These are phyloP conservation scores for Penicillium maclennaniae DNA, from an alignment of 495 filamentous ascomycete genomes.

Conservation along the genomic window DNA sequence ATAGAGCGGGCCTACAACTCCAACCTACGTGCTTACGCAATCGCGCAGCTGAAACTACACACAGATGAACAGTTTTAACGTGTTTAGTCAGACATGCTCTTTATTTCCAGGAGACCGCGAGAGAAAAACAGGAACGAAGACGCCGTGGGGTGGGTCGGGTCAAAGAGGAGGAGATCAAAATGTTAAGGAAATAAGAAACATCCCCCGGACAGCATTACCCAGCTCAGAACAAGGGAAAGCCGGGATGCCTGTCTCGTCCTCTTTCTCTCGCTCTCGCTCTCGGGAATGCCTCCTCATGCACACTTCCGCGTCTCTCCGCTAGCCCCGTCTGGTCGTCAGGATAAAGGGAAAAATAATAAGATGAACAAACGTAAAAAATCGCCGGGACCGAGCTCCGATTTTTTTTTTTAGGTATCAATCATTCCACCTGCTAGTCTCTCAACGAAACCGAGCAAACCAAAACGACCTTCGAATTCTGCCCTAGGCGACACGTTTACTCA, in stretches of 20 bases:
- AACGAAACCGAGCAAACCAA: slow-evolving; percentile 17
- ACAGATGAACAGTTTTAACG: slow-evolving; percentile 22
- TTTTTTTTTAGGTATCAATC: slow-evolving; percentile 28
- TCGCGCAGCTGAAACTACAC: background rate
- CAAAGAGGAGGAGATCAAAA: slow-evolving; percentile 30
- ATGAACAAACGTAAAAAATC: slow-evolving; percentile 27
- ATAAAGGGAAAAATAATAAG: slow-evolving; percentile 20
- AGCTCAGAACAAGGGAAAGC: slow-evolving; percentile 8
- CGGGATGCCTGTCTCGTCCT: slow-evolving; percentile 23
- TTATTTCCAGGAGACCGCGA: slow-evolving; percentile 38
- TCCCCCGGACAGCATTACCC: slow-evolving; percentile 5
- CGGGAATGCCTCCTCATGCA: slow-evolving; percentile 27
- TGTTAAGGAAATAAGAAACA: slow-evolving; percentile 21
- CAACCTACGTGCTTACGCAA: background rate
- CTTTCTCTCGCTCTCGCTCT: slow-evolving; percentile 25
- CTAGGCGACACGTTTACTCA: slow-evolving; percentile 46
- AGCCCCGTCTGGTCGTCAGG: slow-evolving; percentile 31
- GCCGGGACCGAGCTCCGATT: slow-evolving; percentile 31
- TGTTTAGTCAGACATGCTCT: slow-evolving; percentile 35
- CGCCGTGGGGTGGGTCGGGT: slow-evolving; percentile 26
- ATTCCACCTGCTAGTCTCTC: slow-evolving; percentile 21
- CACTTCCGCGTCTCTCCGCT: slow-evolving; percentile 23
- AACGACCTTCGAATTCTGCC: slow-evolving; percentile 36
- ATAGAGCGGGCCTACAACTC: background rate
- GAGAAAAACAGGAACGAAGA: slow-evolving; percentile 35